Base-by-base conservation (phyloP, 2,329 filamentous ascomycete genomes). In the Fusarium verticillioides region DNA sequence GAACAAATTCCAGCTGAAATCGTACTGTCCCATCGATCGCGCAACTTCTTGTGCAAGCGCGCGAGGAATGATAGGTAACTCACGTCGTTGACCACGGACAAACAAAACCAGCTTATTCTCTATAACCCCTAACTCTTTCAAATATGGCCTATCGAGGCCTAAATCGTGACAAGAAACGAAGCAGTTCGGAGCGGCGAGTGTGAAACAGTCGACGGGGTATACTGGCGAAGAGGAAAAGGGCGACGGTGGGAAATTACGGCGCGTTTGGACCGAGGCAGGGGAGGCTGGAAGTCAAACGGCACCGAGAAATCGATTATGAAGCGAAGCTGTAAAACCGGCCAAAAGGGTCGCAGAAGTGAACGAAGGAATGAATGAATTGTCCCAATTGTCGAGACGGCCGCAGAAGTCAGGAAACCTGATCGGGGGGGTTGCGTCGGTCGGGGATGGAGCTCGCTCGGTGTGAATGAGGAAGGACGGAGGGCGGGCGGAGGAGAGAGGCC, bases 391-490 rank as follows among this genome's bases (percentile, higher is more conserved):
- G 60, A 78, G 62, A 66, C 58, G 58, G 67, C 69, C 69, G 53
- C 74, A 63, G 62, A 57, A 73, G 68, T 72, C 74, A 72, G 70
- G 44, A 67, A 63, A 69, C 50, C 75, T 74, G 70, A 63, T 73
- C 72, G 75, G 32, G 73, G 63, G 62, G 52, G 70, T 74, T 76
- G 76, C 65, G 77, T 79, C 73, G 77, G 64, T 75, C 76, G 75
- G 72, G 50, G 72, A 75, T 76, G 74, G 77, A 78, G 76, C 75
- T 78, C 74, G 77, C 75, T 78, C 75, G 77, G 74, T 77, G 77
- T 78, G 70, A 61, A 74, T 56, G 74, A 78, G 68, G 70, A 76
- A 72, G 62, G 72, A 76, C 73, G 70, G 74, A 75, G 60, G 66
- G 63, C 68, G 70, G 64, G 71, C 68, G 75, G 72, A 65, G 57